These are phyloP conservation scores for Puya raimondii DNA, from an alignment of 176 grass and related monocot species.

Conservation along the genomic window DNA sequence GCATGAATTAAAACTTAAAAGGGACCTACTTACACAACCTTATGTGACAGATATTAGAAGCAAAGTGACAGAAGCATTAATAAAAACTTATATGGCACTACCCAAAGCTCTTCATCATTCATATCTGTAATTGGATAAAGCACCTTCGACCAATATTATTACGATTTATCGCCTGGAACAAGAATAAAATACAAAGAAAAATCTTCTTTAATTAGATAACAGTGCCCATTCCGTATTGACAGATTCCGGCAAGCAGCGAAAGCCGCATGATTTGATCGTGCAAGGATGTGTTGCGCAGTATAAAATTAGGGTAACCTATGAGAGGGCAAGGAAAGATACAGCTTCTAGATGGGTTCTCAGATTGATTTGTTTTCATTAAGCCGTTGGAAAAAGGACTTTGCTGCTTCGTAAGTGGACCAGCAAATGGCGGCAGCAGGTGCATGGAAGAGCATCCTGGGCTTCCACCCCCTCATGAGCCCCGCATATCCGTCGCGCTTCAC, in stretches of 20 bases:
- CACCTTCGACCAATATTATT: background rate
- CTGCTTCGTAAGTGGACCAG: constrained; percentile 87
- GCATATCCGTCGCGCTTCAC: constrained; percentile 65
- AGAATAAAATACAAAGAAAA: background rate
- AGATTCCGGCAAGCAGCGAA: background rate
- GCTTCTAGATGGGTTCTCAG: background rate
- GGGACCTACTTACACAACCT: too few species aligned
- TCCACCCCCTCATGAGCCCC: constrained; percentile 81
- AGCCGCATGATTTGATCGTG: background rate
- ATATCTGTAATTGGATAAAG: too few species aligned
- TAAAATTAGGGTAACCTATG: background rate
- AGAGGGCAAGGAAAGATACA: constrained; percentile 15
- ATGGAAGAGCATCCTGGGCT: constrained; percentile 80
- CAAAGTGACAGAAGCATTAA: too few species aligned
- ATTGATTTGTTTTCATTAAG: constrained; percentile 66
- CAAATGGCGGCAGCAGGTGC: constrained; percentile 86
- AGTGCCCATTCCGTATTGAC: background rate
- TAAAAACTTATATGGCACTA: too few species aligned
- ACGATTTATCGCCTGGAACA: background rate
- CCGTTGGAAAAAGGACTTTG: constrained; percentile 74
- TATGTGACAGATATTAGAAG: too few species aligned
- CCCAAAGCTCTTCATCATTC: too few species aligned
- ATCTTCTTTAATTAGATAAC: background rate
- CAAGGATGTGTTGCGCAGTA: background rate
- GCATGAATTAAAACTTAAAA: too few species aligned